These are phyloP conservation scores for Lantana camara DNA, from an alignment of 257 asterid species.

Conservation along the genomic window DNA sequence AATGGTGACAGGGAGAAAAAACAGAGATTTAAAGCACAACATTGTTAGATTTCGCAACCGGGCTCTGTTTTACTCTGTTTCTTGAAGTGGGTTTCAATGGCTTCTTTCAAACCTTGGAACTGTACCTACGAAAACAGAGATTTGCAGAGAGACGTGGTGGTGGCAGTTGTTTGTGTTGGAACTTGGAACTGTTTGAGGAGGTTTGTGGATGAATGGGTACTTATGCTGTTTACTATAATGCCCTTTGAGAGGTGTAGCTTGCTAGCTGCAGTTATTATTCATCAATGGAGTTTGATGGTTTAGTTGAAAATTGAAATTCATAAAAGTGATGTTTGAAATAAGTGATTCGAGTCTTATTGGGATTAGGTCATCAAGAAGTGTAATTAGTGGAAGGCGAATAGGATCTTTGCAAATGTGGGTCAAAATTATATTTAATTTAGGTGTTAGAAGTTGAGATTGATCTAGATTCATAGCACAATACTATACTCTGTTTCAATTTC, in stretches of 20 bases:
- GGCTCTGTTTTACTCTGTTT: not conserved
- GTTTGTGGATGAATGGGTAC: too few relatives aligned
- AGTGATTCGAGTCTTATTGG: not conserved
- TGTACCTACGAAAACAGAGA: not conserved
- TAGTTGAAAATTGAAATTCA: constrained; percentile 25
- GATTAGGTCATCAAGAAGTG: not conserved
- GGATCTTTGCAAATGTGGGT: constrained; percentile 7
- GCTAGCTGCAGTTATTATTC: constrained; percentile 11
- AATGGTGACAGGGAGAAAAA: constrained; percentile 29
- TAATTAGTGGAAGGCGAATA: not conserved
- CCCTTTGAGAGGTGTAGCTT: not conserved
- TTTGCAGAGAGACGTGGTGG: not conserved
- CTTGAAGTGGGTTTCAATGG: not conserved
- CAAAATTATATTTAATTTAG: constrained; percentile 4
- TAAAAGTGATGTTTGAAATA: constrained; percentile 13
- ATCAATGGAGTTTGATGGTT: constrained; percentile 18
- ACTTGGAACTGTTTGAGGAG: not conserved
- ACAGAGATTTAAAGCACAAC: constrained; percentile 33
- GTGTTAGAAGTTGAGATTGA: too few relatives aligned
- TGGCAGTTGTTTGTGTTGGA: not conserved
- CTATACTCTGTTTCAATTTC: too few relatives aligned
- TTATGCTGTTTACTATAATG: not conserved
- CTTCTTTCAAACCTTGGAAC: not conserved
- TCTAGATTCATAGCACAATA: too few relatives aligned
- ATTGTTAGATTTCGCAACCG: constrained; percentile 26